Percentiles rank a stretch among this genome's conserved stretches.
phyloP scores from a whole-genome alignment of 2,329 filamentous ascomycete species.

The Trichoderma sp. region DNA sequence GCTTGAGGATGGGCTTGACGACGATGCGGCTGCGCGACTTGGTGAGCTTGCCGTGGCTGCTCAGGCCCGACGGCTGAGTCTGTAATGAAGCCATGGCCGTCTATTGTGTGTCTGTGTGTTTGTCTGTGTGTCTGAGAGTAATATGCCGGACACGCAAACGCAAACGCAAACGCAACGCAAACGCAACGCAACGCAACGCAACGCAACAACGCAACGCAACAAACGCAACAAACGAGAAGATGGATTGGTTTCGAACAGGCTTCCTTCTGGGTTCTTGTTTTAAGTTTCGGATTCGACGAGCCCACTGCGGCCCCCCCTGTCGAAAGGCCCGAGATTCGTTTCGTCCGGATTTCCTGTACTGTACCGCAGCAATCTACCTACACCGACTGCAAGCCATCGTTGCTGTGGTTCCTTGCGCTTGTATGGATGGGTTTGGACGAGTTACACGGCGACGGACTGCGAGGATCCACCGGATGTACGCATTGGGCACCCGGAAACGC shows the following conservation, averaged over 20 bases:
- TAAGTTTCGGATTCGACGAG: slow-evolving; percentile 15
- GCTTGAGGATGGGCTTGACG: slow-evolving; percentile 63
- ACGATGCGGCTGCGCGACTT: slow-evolving; percentile 47
- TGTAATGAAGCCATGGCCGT: slow-evolving; percentile 31
- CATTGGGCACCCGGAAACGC: slow-evolving; percentile 3
- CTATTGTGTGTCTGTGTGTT: neutral
- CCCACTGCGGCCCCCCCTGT: neutral
- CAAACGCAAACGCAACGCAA: neutral
- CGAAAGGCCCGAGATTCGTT: slow-evolving; percentile 14
- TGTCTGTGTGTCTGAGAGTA: neutral
- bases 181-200: neutral
- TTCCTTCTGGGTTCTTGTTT: slow-evolving; percentile 16
- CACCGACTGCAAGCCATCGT: slow-evolving; percentile 21
- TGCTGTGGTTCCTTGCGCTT: slow-evolving; percentile 15
- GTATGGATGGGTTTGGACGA: slow-evolving; percentile 16
- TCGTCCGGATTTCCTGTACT: neutral
- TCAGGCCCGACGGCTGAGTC: slow-evolving; percentile 22
- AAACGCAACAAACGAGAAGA: neutral
- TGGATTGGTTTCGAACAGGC: slow-evolving; percentile 3
- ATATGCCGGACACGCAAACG: no score
- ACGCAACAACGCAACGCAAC: neutral
- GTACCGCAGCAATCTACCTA: slow-evolving; percentile 15
- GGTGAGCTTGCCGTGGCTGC: slow-evolving; percentile 32
- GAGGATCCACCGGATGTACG: slow-evolving; percentile 14
- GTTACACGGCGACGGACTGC: slow-evolving; percentile 17